Evolutionary conservation across 2,329 filamentous ascomycete genomes (phyloP), one percentile per base, ranked within the genome.

Genomic region (Monosporascus sp.): DNA sequence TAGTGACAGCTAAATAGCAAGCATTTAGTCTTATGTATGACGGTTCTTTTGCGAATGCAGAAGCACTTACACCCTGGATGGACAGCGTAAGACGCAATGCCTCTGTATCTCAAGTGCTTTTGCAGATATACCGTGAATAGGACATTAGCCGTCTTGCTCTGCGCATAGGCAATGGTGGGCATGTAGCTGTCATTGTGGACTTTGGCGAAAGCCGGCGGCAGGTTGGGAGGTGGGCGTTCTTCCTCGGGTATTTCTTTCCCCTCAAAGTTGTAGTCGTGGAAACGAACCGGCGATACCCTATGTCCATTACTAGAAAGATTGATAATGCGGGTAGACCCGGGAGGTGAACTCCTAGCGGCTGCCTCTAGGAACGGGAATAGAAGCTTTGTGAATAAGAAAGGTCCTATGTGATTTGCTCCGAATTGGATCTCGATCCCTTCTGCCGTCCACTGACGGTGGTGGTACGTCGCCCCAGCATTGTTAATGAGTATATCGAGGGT

Each of bases 121-220:
- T 75, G 72, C 14, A 78, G 64, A 14, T 64, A 69, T 26, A 73
- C 53, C 0, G 68, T 72, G 54, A 78, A 77, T 46, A 79, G 60
- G 11, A 80, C 73, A 51, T 80, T 78, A 2, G 77, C 77, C 31
- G 77, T 76, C 64, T 82, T 82, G 59, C 75, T 76, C 58, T 79
- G 76, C 2, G 70, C 73, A 55, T 82, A 82, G 3, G 76, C 76
- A 17, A 70, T 56, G n/a, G 66, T 69, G 7, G 66, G 63, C 52
- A 70, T 64, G 51, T 73, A 74, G 4, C 70, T 70, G 48, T 73
- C 69, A 0, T 64, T 58, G 58, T 62, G 58, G 16, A 57, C 60
- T 50, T 62, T 69, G 17, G 55, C 63, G 47, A 71, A 71, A 0
- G 62, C 61, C 1, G 66, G 63, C 9, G 62, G 57, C 34, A 71